These are phyloP conservation scores for Ogataea glucozyma DNA, from an alignment of 805 yeast genomes.

Conservation along the genomic window DNA sequence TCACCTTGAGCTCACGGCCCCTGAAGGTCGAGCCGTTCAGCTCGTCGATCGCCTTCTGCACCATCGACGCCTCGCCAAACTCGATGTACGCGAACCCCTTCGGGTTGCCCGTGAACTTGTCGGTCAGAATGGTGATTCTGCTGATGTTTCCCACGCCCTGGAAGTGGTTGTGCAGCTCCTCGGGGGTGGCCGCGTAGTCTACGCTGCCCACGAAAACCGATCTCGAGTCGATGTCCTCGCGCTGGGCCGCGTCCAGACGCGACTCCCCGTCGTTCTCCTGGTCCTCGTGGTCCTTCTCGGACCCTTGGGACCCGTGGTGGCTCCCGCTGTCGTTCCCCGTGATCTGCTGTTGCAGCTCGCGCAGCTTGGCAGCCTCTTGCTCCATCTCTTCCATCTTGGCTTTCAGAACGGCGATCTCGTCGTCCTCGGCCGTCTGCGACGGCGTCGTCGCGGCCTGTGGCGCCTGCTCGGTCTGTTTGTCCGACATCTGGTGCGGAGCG, in stretches of 20 bases:
- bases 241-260: constrained; percentile 33
- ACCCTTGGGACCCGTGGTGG: constrained; percentile 21
- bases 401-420: constrained; percentile 39
- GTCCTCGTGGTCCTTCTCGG: constrained; percentile 13
- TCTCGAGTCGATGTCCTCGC: constrained; percentile 71
- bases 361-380: constrained; percentile 60
- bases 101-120: constrained; percentile 76
- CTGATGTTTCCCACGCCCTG: constrained; percentile 69
- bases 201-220: constrained; percentile 84
- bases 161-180: constrained; percentile 76
- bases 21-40: constrained; percentile 65
- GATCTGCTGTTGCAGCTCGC: constrained; percentile 53
- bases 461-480: background rate
- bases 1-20: constrained; percentile 72
- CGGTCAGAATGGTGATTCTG: constrained; percentile 74
- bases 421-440: constrained; percentile 18
- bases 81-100: constrained; percentile 88
- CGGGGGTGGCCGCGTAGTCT: constrained; percentile 76
- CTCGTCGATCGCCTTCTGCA: constrained; percentile 58
- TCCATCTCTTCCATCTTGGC: constrained; percentile 55
- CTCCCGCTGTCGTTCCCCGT: constrained; percentile 12
- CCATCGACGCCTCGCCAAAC: constrained; percentile 67
- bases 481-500: background rate
- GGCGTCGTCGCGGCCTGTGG: background rate
- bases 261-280: constrained; percentile 15